Conservation (phyloP, 768 basidiomycete species). For the Phylloporus sp. region DNA sequence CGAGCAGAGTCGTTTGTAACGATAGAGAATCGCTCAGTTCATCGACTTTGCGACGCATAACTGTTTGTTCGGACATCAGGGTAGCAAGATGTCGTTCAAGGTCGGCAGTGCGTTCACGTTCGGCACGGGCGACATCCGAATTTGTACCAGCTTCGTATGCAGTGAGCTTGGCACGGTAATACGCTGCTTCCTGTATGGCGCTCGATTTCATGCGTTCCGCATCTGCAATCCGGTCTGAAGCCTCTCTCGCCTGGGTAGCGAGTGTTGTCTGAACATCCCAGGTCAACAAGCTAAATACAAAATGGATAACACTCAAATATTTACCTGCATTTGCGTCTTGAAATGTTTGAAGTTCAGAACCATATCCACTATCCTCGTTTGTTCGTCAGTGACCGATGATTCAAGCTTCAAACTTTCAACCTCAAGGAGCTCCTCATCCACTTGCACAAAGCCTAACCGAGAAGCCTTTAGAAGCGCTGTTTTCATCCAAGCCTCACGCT, state of each 20-base stretch:
- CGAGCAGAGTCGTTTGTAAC: constrained; percentile 69
- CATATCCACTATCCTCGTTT: constrained; percentile 60
- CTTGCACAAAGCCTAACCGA: constrained; percentile 71
- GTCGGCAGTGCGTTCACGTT: constrained; percentile 71
- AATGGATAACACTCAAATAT: constrained; percentile 18
- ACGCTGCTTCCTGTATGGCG: constrained; percentile 92
- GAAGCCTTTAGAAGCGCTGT: constrained; percentile 72
- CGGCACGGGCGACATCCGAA: constrained; percentile 62
- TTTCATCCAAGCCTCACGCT: constrained; percentile 83
- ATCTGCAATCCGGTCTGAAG: constrained; percentile 74
- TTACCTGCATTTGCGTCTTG: constrained; percentile 80
- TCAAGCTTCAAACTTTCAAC: constrained; percentile 32
- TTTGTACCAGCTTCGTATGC: constrained; percentile 74
- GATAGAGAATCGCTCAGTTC: constrained; percentile 73
- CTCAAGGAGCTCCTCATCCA: constrained; percentile 48
- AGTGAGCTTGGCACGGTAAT: constrained; percentile 91
- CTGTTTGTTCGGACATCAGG: constrained; percentile 58
- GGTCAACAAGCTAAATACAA: constrained; percentile 11
- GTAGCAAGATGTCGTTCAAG: constrained; percentile 69
- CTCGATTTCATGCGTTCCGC: constrained; percentile 72
- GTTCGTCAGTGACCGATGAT: constrained; percentile 38
- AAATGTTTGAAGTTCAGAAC: constrained; percentile 84
- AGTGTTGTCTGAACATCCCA: constrained; percentile 53
- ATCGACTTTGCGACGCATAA: constrained; percentile 64
- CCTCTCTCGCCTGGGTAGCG: constrained; percentile 68